Base-by-base conservation (phyloP, 768 basidiomycete genomes). In the Tylopilus sp. region DNA sequence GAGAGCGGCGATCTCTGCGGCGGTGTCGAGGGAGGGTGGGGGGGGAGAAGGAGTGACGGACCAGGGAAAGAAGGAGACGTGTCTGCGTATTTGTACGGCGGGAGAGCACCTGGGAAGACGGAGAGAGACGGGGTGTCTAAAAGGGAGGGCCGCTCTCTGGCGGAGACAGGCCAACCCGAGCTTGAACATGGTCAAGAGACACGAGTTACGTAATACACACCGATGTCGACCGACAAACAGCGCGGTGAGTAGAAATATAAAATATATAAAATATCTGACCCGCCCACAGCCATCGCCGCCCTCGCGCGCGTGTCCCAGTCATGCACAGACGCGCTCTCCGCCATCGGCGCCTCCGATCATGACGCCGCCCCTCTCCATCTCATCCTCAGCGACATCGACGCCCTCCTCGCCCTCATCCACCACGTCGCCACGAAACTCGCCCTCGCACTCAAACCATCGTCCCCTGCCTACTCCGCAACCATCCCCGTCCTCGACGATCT, bases 1-100 rank as follows among this genome's bases (percentile, higher is more conserved):
- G 44, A 88, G 76, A 13, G 79, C 74, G n/a, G 85, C 80, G 25
- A 91, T 83, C 40, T 80, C 75, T 7, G 83, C 86, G 10, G 88
- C 82, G 22, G 85, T 75, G 23, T 78, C 74, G 3, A 87, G 86
- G 1, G 85, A 76, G 1, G 86, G 43, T 7, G 36, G 28, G 3
- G 15, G 2, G 11, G 49, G 20, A 1, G 36, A 18, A 1, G 20
- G 0, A 85, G 1, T 74, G 64, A 12, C 1, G 75, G 76, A 54
- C 58, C 67, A 73, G 13, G 73, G 66, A 23, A 63, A 62, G 46
- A 73, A 60, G 28, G 71, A 51, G 4, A 62, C 52, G 7, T 41
- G 21, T 15, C 69, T 65, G 20, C 58, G n/a, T n/a, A n/a, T n/a
- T n/a, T n/a, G n/a, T n/a, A n/a, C n/a, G n/a, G n/a, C n/a, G n/a